Base-by-base conservation (phyloP, 192 early-diverging fungal genomes). In the Podila epigama region DNA sequence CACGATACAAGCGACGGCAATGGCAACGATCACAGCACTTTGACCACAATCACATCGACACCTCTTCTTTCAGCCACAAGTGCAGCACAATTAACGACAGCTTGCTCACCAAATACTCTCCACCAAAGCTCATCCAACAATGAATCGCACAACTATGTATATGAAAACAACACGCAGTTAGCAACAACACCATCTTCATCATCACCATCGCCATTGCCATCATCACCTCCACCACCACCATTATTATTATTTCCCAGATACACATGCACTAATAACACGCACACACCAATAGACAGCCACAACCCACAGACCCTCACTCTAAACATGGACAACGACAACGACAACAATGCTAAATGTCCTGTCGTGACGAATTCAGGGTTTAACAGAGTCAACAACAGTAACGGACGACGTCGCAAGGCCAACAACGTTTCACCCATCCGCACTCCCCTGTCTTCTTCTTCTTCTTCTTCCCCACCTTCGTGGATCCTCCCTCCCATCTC, bases 401-500 rank as follows among this genome's bases (percentile, higher is more conserved):
- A 4, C 8, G 11, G n/a, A 9, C 44, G 44, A 5, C 44, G 44
- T 5, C 44, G n/a, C 20, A 48, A 48, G 8, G 44, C 52, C 4
- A 54, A 25, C 20, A 16, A 20, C 3, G 13, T 54, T 18, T 54
- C 52, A 54, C 29, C 52, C 0, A 8, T 54, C 11, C 52, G 27
- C 16, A 54, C 52, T 12, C 52, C 27, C 29, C 25, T 54, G n/a
- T n/a, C n/a, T n/a, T n/a, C n/a, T n/a, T n/a, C n/a, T n/a, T n/a
- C n/a, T n/a, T n/a, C n/a, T n/a, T n/a, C n/a, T 28, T 29, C 52
- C 6, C 15, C 54, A 9, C 31, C 73, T 22, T 40, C 66, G 2
- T 77, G 55, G 44, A 39, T 68, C 15, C 60, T 77, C 8, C 73
- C 73, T 2, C 73, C 73, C 0, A 77, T 77, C 13, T 66, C 73